These are phyloP conservation scores for Solanum dulcamara DNA, from an alignment of 257 asterid species.

Conservation along the genomic window DNA sequence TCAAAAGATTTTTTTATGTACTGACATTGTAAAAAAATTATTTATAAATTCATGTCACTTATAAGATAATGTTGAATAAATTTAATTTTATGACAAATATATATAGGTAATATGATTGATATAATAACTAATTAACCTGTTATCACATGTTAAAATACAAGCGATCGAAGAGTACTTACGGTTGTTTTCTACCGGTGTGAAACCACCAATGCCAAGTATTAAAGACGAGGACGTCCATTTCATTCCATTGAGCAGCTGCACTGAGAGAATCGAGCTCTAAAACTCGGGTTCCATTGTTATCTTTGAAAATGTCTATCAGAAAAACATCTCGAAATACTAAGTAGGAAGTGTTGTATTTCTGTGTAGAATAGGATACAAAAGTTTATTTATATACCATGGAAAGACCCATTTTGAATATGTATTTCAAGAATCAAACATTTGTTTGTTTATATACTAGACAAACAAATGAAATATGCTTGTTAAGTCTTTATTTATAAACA, in stretches of 20 bases:
- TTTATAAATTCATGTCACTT: not conserved
- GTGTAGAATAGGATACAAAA: not conserved
- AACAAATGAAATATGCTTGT: too few relatives aligned
- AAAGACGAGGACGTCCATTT: slow-evolving; percentile 13
- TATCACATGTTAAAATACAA: not conserved
- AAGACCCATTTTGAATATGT: not conserved
- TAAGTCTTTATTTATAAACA: too few relatives aligned
- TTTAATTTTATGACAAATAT: not conserved
- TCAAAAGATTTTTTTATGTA: not conserved
- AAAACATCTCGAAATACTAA: slow-evolving; percentile 5
- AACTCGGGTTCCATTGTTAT: not conserved
- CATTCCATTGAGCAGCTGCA: slow-evolving; percentile 1
- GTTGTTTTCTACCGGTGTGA: slow-evolving; percentile 21
- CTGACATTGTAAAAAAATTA: not conserved
- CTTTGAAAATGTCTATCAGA: slow-evolving; percentile 6
- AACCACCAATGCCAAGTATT: slow-evolving; percentile 35
- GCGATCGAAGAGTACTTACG: not conserved
- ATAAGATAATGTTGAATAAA: not conserved
- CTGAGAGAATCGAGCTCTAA: slow-evolving; percentile 10
- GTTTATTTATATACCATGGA: not conserved
- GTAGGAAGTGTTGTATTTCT: slow-evolving; percentile 4
- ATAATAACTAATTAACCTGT: not conserved
- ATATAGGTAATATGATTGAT: not conserved
- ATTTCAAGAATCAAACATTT: not conserved
- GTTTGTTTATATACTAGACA: too few relatives aligned